These are phyloP conservation scores for Geotrichum candidum DNA, from an alignment of 1,139 yeast genomes.

Conservation along the genomic window DNA sequence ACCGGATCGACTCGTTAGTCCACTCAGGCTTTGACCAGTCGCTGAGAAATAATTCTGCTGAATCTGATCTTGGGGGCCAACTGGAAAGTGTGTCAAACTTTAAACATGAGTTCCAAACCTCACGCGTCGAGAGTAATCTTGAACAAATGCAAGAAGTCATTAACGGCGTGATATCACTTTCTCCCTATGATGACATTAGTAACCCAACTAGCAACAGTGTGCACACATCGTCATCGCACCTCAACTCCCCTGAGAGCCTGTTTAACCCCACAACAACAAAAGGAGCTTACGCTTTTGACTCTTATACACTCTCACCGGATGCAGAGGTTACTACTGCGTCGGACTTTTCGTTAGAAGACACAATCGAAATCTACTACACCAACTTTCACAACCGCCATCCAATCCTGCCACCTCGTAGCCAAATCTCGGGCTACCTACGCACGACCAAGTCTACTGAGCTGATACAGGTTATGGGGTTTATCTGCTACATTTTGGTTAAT, in stretches of 20 bases:
- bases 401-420: conserved; percentile 11
- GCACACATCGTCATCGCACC: conserved; percentile 3
- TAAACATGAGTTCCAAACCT: neutral
- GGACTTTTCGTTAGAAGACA: conserved; percentile 11
- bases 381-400: conserved; percentile 17
- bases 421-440: conserved; percentile 5
- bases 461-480: conserved; percentile 12
- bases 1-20: neutral
- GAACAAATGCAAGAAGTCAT: conserved; percentile 16
- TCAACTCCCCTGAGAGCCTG: neutral
- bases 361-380: conserved; percentile 15
- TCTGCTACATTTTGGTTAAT: conserved; percentile 4
- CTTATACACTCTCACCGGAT: conserved; percentile 10
- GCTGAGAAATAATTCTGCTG: neutral
- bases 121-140: neutral
- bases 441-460: conserved; percentile 11
- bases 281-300: conserved; percentile 11
- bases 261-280: neutral
- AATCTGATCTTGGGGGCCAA: neutral
- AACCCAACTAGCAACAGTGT: neutral
- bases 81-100: neutral
- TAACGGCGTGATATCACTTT: conserved; percentile 17
- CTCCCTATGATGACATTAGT: conserved; percentile 10
- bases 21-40: neutral
- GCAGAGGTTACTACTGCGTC: neutral